Base-by-base conservation (phyloP, 2,329 filamentous ascomycete genomes). In the Fusarium setosum region DNA sequence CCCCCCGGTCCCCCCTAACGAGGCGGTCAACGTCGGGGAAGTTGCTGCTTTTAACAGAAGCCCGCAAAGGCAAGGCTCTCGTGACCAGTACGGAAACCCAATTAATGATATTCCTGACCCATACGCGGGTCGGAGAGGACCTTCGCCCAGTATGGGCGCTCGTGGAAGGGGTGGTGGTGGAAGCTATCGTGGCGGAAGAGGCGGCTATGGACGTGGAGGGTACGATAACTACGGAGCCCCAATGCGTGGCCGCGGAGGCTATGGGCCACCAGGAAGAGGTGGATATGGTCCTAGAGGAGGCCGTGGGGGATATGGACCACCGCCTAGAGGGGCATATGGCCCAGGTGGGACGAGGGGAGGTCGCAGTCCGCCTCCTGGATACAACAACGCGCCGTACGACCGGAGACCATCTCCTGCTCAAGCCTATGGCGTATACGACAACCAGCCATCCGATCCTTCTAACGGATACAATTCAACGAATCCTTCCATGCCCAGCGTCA, bases 31-130 rank as follows among this genome's bases (percentile, higher is more conserved):
- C 59, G 75, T 76, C 11, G 70, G 63, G 18, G 79, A 78, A 24
- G 75, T 74, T 21, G 61, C 64, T 42, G 76, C 72, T 54, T 77
- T 75, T 51, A 66, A 67, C 35, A 76, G 75, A 59, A 74, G 50
- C 31, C 75, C 75, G 17, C 77, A 70, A 68, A 77, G 76, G 72
- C 82, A 77, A 69, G 77, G 71, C 49, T 84, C 84, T 34, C 78
- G 79, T 13, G 91, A 93, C 66, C 87, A 88, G 62, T 92, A 91
- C 66, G 90, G 89, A 40, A 91, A 91, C 71, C 79, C 81, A 13
- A 77, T 85, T 37, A 75, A 78, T 34, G 79, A 74, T n/a, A 68
- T 78, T 1, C 73, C 75, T 6, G 83, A 83, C 68, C 77, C 75
- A 13, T 87, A 84, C 69, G 83, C 76, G 51, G 76, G 80, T 73